phyloP scores from a whole-genome alignment of 1,284 basidiomycete species.

The Cryptococcus jaspeensis region DNA sequence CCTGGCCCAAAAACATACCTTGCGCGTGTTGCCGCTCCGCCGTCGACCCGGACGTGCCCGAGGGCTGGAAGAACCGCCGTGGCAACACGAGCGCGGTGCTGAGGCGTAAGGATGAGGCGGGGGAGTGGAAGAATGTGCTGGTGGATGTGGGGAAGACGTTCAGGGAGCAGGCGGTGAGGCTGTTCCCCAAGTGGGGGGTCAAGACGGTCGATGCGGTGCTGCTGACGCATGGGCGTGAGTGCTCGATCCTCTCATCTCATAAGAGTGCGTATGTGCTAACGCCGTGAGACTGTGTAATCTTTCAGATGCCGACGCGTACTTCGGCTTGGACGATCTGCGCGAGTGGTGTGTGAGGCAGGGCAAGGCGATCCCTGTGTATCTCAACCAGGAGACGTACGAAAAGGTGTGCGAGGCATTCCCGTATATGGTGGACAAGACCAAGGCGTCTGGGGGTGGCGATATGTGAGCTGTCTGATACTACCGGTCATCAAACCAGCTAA shows the following conservation, averaged over 20 bases:
- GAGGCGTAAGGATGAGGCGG: slow-evolving; percentile 27
- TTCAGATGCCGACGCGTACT: slow-evolving; percentile 45
- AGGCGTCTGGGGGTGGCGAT: slow-evolving; percentile 53
- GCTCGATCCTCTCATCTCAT: neutral
- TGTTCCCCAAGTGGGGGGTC: slow-evolving; percentile 49
- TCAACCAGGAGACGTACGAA: slow-evolving; percentile 41
- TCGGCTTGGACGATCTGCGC: slow-evolving; percentile 41
- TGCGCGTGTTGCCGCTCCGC: slow-evolving; percentile 46
- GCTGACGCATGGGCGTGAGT: slow-evolving; percentile 52
- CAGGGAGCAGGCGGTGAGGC: slow-evolving; percentile 43
- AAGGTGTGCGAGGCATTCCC: slow-evolving; percentile 47
- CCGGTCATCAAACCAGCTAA: neutral
- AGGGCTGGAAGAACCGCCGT: slow-evolving; percentile 48
- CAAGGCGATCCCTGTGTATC: slow-evolving; percentile 41
- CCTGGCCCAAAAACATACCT: slow-evolving; percentile 41
- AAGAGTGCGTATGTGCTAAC: slow-evolving; percentile 1
- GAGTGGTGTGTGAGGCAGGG: slow-evolving; percentile 49
- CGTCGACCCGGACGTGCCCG: slow-evolving; percentile 36
- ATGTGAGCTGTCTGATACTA: slow-evolving; percentile 28
- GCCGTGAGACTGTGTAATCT: neutral
- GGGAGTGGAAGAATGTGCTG: slow-evolving; percentile 47
- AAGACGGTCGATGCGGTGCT: slow-evolving; percentile 52
- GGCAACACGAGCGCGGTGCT: slow-evolving; percentile 49
- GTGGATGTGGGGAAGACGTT: slow-evolving; percentile 55
- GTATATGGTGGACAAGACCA: slow-evolving; percentile 49